Percentiles rank a stretch among this genome's conserved stretches.
These are phyloP conservation scores for Schwanniomyces yamadae DNA, from an alignment of 805 yeast genomes.

Conservation along the genomic window DNA sequence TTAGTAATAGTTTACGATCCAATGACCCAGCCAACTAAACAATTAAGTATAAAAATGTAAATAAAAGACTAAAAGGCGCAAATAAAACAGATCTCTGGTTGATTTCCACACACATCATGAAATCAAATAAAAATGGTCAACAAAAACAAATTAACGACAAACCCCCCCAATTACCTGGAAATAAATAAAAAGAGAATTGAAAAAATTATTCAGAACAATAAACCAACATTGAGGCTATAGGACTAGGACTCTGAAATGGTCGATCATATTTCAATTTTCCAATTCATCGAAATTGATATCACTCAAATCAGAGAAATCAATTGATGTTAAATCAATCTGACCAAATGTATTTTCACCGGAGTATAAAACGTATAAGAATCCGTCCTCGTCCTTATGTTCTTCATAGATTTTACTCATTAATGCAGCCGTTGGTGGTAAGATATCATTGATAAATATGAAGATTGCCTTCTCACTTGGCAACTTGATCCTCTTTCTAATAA, in stretches of 20 bases:
- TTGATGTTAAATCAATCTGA: conserved; percentile 14
- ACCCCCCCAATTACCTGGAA: background rate
- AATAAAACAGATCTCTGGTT: no score
- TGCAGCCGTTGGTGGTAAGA: conserved; percentile 97
- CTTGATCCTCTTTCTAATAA: conserved; percentile 92
- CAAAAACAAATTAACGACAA: conserved; percentile 1
- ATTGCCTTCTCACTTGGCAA: conserved; percentile 97
- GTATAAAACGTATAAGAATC: conserved; percentile 91
- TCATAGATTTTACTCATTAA: conserved; percentile 92
- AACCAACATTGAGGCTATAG: background rate
- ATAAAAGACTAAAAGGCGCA: background rate
- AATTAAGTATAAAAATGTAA: background rate
- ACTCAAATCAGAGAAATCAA: conserved; percentile 8
- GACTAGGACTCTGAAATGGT: background rate
- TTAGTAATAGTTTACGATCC: background rate
- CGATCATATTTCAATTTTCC: background rate
- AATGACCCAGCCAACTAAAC: conserved; percentile 1
- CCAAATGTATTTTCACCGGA: conserved; percentile 99
- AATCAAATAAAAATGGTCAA: background rate
- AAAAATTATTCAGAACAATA: background rate
- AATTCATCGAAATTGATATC: conserved; percentile 7
- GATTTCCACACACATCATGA: no score
- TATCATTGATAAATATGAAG: conserved; percentile 94
- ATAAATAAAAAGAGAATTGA: conserved; percentile 1
- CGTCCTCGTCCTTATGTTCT: conserved; percentile 97